A percentile compares a stretch with the other conserved stretches of the same genome.
Evolutionary conservation across 208 protist genomes (phyloP).

Genomic region (Acanthamoeba culbertsoni): DNA sequence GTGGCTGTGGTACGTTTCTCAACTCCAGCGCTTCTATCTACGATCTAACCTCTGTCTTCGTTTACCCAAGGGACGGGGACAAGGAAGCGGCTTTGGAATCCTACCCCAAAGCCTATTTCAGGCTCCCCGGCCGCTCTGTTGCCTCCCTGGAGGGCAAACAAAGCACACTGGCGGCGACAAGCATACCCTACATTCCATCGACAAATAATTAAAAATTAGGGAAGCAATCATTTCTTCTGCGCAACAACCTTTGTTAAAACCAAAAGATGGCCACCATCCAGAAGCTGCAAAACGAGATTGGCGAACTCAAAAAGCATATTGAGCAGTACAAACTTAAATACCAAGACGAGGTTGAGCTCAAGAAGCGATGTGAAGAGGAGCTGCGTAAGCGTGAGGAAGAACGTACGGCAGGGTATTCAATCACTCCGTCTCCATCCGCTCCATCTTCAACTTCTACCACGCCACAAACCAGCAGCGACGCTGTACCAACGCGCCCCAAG

Average conservation of each 20-base stretch:
- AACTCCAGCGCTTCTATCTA: too few relatives aligned
- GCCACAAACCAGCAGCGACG: background rate
- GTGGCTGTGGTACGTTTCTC: background rate
- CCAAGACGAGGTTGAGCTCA: background rate
- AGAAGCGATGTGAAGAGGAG: background rate
- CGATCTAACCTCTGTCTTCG: background rate
- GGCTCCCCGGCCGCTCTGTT: too few relatives aligned
- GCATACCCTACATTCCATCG: too few relatives aligned
- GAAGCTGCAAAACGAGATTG: background rate
- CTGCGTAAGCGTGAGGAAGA: background rate
- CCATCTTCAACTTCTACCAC: background rate
- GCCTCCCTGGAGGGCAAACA: too few relatives aligned
- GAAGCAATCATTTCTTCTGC: too few relatives aligned
- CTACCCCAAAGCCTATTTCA: background rate
- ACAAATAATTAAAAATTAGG: too few relatives aligned
- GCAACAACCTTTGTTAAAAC: too few relatives aligned
- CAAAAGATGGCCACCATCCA: background rate
- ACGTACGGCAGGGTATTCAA: background rate
- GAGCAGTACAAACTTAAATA: background rate
- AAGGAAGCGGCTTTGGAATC: background rate
- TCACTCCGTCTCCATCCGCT: background rate
- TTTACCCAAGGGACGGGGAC: background rate
- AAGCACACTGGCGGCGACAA: too few relatives aligned
- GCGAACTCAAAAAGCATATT: background rate
- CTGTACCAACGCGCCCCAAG: background rate